Evolutionary conservation across 148 eudicot species (phyloP), one percentile per base, ranked within the genome.

Genomic region (Rhododendron simsii): DNA sequence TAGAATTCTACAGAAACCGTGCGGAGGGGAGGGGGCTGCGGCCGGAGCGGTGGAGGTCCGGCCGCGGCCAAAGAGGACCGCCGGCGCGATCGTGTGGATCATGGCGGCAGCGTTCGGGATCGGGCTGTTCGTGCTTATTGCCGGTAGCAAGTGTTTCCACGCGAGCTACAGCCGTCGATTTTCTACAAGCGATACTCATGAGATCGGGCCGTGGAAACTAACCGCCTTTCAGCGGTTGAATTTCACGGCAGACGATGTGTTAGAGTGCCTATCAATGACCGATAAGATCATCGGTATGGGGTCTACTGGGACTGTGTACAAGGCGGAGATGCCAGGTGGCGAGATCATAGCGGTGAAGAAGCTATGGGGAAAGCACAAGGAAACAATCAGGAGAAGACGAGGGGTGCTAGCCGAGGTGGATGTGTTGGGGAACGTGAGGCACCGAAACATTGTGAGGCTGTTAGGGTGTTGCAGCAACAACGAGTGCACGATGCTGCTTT

Each of bases 371-470:
- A 93, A 91, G 90, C 88, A 96, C 50, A 95, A 97, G 87, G 94
- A 90, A 80, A 89, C 92, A 30, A 81, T 86, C 26, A 90, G 91
- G 91, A 90, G 88, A 75, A 71, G 91, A 26, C 55, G 91, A 15
- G 98, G 99, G 5, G 95, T 94, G 74, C 67, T 97, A 7, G 98
- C 95, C 1, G 99, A 95, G 90, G 99, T 97, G 20, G 99, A 95
- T 3, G 98, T 97, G 67, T 51, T 97, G 21, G 98, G 98, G 41
- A 97, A 93, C 81, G 98, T 95, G 51, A 91, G 99, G 86, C 99
- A 97, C 88, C 87, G 98, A 47, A 97, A 95, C 84, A 95, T 97
- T 4, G 99, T 95, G 71, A 90, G 98, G 81, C 76, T 97, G 59
- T 71, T 97, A 59, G 99, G 99, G 23, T 97, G 98, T 73, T 97